Conservation (phyloP, 805 yeast species). For the Candida germanica region DNA sequence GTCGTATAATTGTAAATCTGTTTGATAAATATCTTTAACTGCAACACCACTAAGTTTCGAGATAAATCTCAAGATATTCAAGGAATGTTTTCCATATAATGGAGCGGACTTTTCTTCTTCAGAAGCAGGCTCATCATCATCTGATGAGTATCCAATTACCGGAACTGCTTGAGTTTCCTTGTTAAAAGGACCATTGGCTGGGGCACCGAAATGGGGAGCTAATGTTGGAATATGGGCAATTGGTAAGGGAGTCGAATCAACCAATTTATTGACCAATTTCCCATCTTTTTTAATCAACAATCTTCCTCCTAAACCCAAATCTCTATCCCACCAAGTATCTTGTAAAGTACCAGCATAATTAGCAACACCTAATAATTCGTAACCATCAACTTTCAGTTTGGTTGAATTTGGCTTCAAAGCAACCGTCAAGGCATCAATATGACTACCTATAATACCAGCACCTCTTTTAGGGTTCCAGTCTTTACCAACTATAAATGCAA, state of each 20-base stretch:
- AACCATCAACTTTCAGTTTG: slow-evolving; percentile 25
- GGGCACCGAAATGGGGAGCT: slow-evolving; percentile 36
- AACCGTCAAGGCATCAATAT: slow-evolving; percentile 37
- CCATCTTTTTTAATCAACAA: slow-evolving; percentile 26
- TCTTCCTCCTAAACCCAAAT: slow-evolving; percentile 41
- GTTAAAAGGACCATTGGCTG: slow-evolving; percentile 26
- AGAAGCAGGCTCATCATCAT: slow-evolving; percentile 45
- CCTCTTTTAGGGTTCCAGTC: slow-evolving; percentile 29
- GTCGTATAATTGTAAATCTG: slow-evolving; percentile 79
- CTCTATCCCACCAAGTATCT: slow-evolving; percentile 39
- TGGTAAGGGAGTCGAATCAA: slow-evolving; percentile 34
- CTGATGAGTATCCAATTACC: slow-evolving; percentile 29
- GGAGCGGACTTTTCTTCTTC: slow-evolving; percentile 64
- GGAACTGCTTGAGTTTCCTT: slow-evolving; percentile 40
- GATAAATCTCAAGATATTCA: slow-evolving; percentile 64
- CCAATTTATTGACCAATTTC: slow-evolving; percentile 21
- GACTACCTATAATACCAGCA: slow-evolving; percentile 20
- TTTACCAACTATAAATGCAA: slow-evolving; percentile 38
- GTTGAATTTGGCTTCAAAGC: slow-evolving; percentile 17
- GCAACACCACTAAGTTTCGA: slow-evolving; percentile 57
- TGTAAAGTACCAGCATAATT: slow-evolving; percentile 37
- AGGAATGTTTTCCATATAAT: slow-evolving; percentile 63
- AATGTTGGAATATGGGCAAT: slow-evolving; percentile 39
- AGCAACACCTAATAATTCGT: slow-evolving; percentile 38
- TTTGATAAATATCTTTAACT: slow-evolving; percentile 60